Evolutionary conservation across 2,329 filamentous ascomycete species (phyloP), one percentile per base, ranked within the genome.

Genomic region (Didymellaceae sp.): DNA sequence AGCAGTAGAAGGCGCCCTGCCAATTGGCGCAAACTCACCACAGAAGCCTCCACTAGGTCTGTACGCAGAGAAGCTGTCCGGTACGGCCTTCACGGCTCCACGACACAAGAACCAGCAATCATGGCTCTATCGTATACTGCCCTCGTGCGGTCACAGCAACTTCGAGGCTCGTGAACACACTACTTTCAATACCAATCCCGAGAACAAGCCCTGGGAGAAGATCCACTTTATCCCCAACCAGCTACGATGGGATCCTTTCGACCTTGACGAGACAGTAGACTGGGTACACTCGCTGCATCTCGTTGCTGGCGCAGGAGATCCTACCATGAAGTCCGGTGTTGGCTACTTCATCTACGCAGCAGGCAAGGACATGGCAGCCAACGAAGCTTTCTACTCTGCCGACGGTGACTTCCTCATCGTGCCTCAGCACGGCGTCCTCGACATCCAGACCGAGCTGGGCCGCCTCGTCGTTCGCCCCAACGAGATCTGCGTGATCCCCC

Each of bases 321-420:
- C 90, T 0, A 87, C 87, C 0, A 81, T 88, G 71, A 96, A 96
- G 75, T 79, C 83, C 14, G 91, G 91, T 0, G 63, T 95, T 32
- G 91, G 89, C 17, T 91, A 94, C 53, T 86, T 89, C 71, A 84
- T 94, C 48, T 96, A 90, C 67, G 87, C 88, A 1, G 89, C 88
- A 0, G 89, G 89, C 16, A 86, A 83, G 69, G 85, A 86, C 66
- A 96, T 96, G 91, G 79, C 80, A 39, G 75, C 80, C n/a, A 82
- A 83, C 30, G 80, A 87, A 40, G 90, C 90, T 0, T 95, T 92
- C 71, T 95, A 93, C 78, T 92, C 88, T 3, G 87, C 90, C 0
- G 86, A 89, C 52, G 86, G 86, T 13, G 86, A 89, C 65, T 81
- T 86, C 53, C 74, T 88, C 43, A 85, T 89, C 37, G 78, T 88